Evolutionary conservation across 2,329 filamentous ascomycete genomes (phyloP), one percentile per base, ranked within the genome.

Genomic region (Sordariomycetes sp.): DNA sequence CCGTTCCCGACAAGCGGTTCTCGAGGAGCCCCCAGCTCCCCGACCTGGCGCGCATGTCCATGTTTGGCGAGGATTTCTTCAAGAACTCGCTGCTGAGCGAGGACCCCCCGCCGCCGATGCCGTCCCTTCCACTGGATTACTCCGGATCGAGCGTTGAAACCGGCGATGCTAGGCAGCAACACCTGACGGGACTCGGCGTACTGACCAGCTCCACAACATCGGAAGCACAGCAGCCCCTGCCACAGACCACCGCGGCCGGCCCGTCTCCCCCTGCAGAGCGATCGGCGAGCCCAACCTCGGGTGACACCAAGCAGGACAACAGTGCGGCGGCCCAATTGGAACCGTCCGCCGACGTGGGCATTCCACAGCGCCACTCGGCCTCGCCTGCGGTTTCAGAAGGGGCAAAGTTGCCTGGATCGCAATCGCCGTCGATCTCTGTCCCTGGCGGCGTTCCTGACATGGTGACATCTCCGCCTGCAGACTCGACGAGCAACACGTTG

Each of bases 31-130:
- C 80, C 0, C 76, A 79, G 60, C 70, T 86, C 20, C 82, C 82
- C 10, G 74, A 80, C 60, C 63, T 86, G 3, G 71, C 74, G 13
- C 78, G 81, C 28, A 72, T 85, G 70, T 85, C 82, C 50, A 73
- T 74, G 1, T 85, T 85, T 64, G 80, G 80, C 1, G 70, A 78
- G 50, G 80, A 83, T 59, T 72, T 85, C 51, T 83, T 84, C 60
- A 73, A 74, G 5, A 61, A 64, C 17, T 61, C 68, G 17, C 57
- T 63, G 7, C 61, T 60, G 13, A 64, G 67, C 12, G 55, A 64
- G 17, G 54, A 62, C 20, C 62, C 62, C 13, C 62, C 66, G 2
- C 65, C 67, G 3, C 63, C 65, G 1, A 52, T 67, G 45, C 64
- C 64, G 22, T 58, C 61, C 6, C 57, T 65, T 17, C 63, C 59